phyloP scores from a whole-genome alignment of 2,329 filamentous ascomycete species.

The Trichophyton equinum region DNA sequence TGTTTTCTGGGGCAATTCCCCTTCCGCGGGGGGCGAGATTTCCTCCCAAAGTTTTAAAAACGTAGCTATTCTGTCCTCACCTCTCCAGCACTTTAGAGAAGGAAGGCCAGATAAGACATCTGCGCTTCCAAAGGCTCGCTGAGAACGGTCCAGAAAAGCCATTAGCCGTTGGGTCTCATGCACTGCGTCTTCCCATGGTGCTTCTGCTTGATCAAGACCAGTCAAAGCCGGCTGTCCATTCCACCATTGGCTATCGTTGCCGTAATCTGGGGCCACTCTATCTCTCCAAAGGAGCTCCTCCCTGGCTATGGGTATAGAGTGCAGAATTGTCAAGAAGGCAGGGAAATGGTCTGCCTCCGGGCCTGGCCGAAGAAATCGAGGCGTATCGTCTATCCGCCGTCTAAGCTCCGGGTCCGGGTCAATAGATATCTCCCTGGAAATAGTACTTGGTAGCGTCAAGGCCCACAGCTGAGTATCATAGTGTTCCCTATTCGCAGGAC shows the following conservation, averaged over 20 bases:
- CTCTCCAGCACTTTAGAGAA: slow-evolving; percentile 11
- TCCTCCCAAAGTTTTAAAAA: slow-evolving; percentile 42
- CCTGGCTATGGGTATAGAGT: slow-evolving; percentile 46
- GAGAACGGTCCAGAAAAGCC: slow-evolving; percentile 47
- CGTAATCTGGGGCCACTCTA: slow-evolving; percentile 39
- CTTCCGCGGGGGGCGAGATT: slow-evolving; percentile 31
- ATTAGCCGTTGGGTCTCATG: slow-evolving; percentile 49
- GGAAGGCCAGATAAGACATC: slow-evolving; percentile 33
- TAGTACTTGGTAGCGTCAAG: slow-evolving; percentile 37
- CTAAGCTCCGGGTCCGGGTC: slow-evolving; percentile 42
- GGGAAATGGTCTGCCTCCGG: slow-evolving; percentile 43
- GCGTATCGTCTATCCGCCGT: slow-evolving; percentile 37
- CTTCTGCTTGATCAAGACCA: slow-evolving; percentile 14
- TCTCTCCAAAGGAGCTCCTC: slow-evolving; percentile 44
- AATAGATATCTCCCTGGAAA: slow-evolving; percentile 41
- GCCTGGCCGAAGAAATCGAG: slow-evolving; percentile 46
- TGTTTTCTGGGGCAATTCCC: slow-evolving; percentile 31
- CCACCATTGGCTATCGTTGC: slow-evolving; percentile 49
- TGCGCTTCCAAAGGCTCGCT: slow-evolving; percentile 46
- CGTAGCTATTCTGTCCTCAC: slow-evolving; percentile 28
- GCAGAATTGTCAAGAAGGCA: slow-evolving; percentile 48
- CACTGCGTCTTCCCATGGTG: slow-evolving; percentile 32
- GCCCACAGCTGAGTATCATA: slow-evolving; percentile 47
- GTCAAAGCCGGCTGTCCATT: slow-evolving; percentile 39
- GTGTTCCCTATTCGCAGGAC: slow-evolving; percentile 42